Percentiles rank a stretch among this genome's conserved stretches.
Conservation (phyloP, 192 early-diverging fungal genomes). For the Entophlyctis helioformis region DNA sequence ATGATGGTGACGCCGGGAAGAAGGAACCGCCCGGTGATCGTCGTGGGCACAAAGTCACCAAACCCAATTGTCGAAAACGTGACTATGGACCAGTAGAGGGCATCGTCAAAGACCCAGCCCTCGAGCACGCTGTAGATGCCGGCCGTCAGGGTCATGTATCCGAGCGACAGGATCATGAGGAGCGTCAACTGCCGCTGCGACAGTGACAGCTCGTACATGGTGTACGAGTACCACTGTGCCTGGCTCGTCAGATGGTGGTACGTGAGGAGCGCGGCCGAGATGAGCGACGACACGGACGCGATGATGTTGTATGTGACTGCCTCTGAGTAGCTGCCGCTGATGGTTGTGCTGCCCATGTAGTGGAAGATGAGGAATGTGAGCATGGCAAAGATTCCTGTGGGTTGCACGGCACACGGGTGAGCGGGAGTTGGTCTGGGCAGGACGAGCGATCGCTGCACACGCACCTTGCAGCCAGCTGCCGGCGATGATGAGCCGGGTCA, state of each 20-base stretch:
- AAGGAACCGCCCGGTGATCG: slow-evolving; percentile 10
- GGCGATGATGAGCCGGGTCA: slow-evolving; percentile 24
- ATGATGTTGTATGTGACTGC: slow-evolving; percentile 22
- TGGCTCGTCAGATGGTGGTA: slow-evolving; percentile 23
- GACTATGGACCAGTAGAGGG: slow-evolving; percentile 20
- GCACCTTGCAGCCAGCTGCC: slow-evolving; percentile 23
- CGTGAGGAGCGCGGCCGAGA: slow-evolving; percentile 6
- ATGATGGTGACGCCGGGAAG: slow-evolving; percentile 15
- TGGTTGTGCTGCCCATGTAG: not conserved
- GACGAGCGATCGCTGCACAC: too few relatives aligned
- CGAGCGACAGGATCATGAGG: slow-evolving; percentile 22
- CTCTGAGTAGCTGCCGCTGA: slow-evolving; percentile 9
- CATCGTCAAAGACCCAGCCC: slow-evolving; percentile 37
- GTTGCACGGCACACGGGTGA: too few relatives aligned
- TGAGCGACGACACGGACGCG: too few relatives aligned
- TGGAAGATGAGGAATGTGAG: slow-evolving; percentile 4
- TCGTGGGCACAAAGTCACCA: slow-evolving; percentile 29
- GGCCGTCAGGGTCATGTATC: slow-evolving; percentile 15
- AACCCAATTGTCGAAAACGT: slow-evolving; percentile 37
- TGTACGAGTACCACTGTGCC: slow-evolving; percentile 21
- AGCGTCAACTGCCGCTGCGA: slow-evolving; percentile 33
- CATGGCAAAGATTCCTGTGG: slow-evolving; percentile 5
- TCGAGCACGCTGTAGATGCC: slow-evolving; percentile 21
- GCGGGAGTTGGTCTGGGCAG: too few relatives aligned
- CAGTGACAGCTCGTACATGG: slow-evolving; percentile 20